Conservation (phyloP, 345 rosid genomes). For the Eucalyptus caleyi region DNA sequence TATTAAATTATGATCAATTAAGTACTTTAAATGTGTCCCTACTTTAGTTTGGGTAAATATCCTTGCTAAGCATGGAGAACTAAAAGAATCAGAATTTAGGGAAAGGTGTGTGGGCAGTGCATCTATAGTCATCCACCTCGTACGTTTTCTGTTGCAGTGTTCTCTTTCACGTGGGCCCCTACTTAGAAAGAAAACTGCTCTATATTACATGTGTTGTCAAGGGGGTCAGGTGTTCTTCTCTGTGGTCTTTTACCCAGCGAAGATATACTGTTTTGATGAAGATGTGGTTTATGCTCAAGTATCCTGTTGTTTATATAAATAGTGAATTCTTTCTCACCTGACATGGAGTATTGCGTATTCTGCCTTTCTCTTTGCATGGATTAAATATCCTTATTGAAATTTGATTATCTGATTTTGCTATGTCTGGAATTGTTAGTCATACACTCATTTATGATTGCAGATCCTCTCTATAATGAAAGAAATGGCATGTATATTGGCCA, state of each 20-base stretch:
- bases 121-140: background rate
- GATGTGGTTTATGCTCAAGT: background rate
- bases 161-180: background rate
- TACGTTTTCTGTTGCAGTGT: background rate
- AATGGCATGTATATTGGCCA: slow-evolving; percentile 82
- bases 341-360: background rate
- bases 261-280: background rate
- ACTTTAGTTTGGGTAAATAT: background rate
- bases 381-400: background rate
- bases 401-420: background rate
- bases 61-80: background rate
- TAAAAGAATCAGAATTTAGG: background rate
- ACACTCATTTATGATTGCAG: slow-evolving; percentile 19
- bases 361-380: background rate
- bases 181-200: background rate
- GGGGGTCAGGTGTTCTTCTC: background rate
- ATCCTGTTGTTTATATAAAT: background rate
- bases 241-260: background rate
- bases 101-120: background rate
- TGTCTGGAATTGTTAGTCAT: background rate
- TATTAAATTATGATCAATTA: background rate
- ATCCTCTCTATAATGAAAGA: slow-evolving; percentile 67
- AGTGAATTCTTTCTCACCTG: background rate
- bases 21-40: background rate
- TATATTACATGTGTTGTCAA: background rate